A percentile compares a stretch with the other conserved stretches of the same genome.
phyloP scores from a whole-genome alignment of 2,329 filamentous ascomycete species.

The Ceratocystis papillata region DNA sequence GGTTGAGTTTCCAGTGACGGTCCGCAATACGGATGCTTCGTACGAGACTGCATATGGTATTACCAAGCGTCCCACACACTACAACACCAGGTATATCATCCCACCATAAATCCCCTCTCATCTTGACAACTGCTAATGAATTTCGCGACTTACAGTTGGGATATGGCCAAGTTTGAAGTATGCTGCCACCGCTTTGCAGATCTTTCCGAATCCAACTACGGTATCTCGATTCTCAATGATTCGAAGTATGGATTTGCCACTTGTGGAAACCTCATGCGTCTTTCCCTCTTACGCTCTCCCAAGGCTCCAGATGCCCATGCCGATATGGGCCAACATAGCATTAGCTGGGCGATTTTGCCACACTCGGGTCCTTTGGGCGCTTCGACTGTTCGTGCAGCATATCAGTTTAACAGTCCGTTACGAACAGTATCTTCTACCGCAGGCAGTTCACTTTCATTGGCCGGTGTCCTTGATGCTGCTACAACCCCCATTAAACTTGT shows the following conservation, averaged over 20 bases:
- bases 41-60: conserved; percentile 95
- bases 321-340: conserved; percentile 82
- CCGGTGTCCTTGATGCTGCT: conserved; percentile 26
- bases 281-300: conserved; percentile 73
- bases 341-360: conserved; percentile 83
- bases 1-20: conserved; percentile 91
- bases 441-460: conserved; percentile 21
- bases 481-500: conserved; percentile 52
- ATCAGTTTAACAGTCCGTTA: conserved; percentile 81
- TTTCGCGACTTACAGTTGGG: conserved; percentile 47
- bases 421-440: conserved; percentile 29
- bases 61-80: conserved; percentile 82
- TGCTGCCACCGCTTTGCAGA: conserved; percentile 94
- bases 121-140: background rate
- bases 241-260: conserved; percentile 95
- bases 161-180: conserved; percentile 96
- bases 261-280: conserved; percentile 75
- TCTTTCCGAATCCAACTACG: conserved; percentile 75
- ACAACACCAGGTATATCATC: conserved; percentile 62
- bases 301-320: conserved; percentile 90
- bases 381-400: conserved; percentile 68
- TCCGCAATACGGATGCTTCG: conserved; percentile 80
- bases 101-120: background rate
- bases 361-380: conserved; percentile 62
- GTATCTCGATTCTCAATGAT: conserved; percentile 87